Conservation (phyloP, 306 rosid species). For the Malus fusca region DNA sequence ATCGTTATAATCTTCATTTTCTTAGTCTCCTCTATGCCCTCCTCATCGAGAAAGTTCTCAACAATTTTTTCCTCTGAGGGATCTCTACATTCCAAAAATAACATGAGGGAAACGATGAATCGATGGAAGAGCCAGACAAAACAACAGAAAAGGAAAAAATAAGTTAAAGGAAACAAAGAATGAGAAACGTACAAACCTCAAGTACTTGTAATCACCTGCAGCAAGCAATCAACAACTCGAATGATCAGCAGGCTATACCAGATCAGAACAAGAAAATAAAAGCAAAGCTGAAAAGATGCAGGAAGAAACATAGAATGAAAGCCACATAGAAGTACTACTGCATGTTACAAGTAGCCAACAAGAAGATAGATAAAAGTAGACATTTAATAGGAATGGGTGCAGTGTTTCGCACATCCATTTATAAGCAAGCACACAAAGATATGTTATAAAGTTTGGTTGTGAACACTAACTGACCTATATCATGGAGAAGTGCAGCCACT, state of each 20-base stretch:
- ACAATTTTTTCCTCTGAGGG: conserved; percentile 59
- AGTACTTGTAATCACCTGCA: conserved; percentile 81
- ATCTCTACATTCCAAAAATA: conserved; percentile 40
- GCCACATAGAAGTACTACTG: too few species aligned
- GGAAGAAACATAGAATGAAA: background rate
- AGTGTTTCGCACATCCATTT: background rate
- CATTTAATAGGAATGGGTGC: background rate
- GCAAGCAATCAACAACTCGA: background rate
- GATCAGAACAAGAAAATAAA: background rate
- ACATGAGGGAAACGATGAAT: background rate
- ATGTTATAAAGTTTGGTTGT: background rate
- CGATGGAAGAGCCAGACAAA: background rate
- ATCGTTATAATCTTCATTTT: conserved; percentile 48
- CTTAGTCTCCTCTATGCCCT: conserved; percentile 50
- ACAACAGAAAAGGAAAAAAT: background rate
- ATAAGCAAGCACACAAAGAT: background rate
- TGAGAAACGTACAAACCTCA: conserved; percentile 44
- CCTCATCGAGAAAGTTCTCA: conserved; percentile 63
- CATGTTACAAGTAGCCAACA: background rate
- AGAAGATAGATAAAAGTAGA: background rate
- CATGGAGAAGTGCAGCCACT: conserved; percentile 89
- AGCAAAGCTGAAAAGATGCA: background rate
- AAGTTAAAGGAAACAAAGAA: conserved; percentile 2
- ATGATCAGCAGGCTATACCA: conserved; percentile 1
- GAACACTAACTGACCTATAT: conserved; percentile 42